Evolutionary conservation across 495 filamentous ascomycete genomes (phyloP), one percentile per base, ranked within the genome.

Genomic region (Symbiotaphrina buchneri): DNA sequence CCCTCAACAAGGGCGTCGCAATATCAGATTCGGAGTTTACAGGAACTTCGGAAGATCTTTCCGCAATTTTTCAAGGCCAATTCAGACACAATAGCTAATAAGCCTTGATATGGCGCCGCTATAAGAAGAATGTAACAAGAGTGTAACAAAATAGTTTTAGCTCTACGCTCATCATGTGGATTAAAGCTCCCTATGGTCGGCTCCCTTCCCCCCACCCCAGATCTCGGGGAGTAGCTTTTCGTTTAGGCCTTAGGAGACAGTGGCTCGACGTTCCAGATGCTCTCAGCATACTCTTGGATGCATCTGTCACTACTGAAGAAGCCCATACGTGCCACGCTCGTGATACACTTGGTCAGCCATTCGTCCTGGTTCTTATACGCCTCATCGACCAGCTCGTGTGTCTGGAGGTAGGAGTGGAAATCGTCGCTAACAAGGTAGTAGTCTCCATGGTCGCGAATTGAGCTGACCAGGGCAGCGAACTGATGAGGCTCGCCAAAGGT

Each of bases 361-460:
- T 74, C 77, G 33, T 92, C 81, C 51, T 85, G 73, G 47, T 95
- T 69, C 49, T 63, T 64, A 63, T 84, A 97, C 22, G 77, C 74
- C 48, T 84, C 71, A 46, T 95, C 90, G 13, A 95, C 79, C 37
- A 92, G 57, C 22, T 64, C 62, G 35, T 95, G 90, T 4, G 87
- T 93, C 43, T 82, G 65, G 44, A 90, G 53, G 52, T 97, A 97
- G 38, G 71, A 79, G 47, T 74, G 71, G 65, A 97, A 97, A 53
- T 97, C 87, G 42, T 97, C 87, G 6, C 75, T 85, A 20, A 97
- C 84, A 11, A 97, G 69, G 45, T 97, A 97, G 57, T 90, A 95
- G 47, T 97, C 87, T 25, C 87, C 82, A 31, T 94, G 87, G 32
- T 90, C 79, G 34, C 72, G 70, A 41, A 97, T 79, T 15, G 79